A percentile compares a stretch with the other conserved stretches of the same genome.
phyloP scores from a whole-genome alignment of 2,329 filamentous ascomycete species.

The Fusarium brachygibbosum region DNA sequence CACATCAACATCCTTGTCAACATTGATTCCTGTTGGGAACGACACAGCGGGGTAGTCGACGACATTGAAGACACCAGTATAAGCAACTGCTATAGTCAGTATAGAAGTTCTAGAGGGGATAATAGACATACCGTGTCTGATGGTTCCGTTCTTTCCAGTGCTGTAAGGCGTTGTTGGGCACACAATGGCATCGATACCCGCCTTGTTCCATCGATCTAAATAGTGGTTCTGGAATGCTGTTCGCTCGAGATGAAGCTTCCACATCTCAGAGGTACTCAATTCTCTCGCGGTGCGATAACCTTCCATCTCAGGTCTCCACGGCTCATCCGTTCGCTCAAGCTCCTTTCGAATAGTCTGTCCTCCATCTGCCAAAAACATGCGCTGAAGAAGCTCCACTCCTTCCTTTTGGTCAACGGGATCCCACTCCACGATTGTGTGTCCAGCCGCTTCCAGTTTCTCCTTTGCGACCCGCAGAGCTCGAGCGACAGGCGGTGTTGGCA shows the following conservation, averaged over 20 bases:
- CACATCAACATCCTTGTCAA: constrained; percentile 57
- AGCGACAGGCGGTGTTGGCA: constrained; percentile 74
- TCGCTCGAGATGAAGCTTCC: constrained; percentile 62
- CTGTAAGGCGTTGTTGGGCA: constrained; percentile 67
- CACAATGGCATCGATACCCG: constrained; percentile 72
- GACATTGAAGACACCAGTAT: constrained; percentile 65
- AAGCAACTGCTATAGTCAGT: constrained; percentile 56
- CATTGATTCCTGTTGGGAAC: constrained; percentile 59
- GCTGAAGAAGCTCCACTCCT: constrained; percentile 55
- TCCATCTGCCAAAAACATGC: constrained; percentile 65
- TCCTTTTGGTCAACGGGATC: constrained; percentile 58
- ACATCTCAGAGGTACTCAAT: constrained; percentile 61
- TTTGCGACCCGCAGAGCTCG: constrained; percentile 66
- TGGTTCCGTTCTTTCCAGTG: constrained; percentile 58
- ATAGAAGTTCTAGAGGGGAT: accelerated
- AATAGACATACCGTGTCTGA: constrained; percentile 57
- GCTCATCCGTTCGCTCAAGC: constrained; percentile 59
- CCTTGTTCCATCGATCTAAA: constrained; percentile 61
- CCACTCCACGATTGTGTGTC: constrained; percentile 68
- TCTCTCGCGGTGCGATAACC: constrained; percentile 53
- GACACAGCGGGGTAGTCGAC: constrained; percentile 64
- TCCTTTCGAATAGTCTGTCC: constrained; percentile 57
- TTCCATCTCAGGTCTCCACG: constrained; percentile 56
- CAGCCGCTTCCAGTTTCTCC: constrained; percentile 58
- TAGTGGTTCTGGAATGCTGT: constrained; percentile 62